These are phyloP conservation scores for Tetrapisispora taiwanensis DNA, from an alignment of 805 yeast species.

Conservation along the genomic window DNA sequence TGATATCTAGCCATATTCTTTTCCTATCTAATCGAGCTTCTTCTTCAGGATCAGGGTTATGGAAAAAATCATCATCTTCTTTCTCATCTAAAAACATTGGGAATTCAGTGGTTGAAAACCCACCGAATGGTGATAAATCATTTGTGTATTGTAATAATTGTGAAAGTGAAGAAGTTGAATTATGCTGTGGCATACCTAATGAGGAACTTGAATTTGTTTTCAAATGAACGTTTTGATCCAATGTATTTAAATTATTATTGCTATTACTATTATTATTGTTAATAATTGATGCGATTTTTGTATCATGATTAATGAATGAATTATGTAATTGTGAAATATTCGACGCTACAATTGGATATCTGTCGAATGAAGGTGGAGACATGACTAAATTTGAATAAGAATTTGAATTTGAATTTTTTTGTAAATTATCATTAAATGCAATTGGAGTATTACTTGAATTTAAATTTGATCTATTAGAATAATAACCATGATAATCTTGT, in stretches of 20 bases:
- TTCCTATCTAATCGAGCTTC: slow-evolving; percentile 79
- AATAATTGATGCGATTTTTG: not conserved
- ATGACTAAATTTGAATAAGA: slow-evolving; percentile 12
- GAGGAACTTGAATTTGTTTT: slow-evolving; percentile 4
- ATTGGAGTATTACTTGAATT: slow-evolving; percentile 4
- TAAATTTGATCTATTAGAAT: slow-evolving; percentile 15
- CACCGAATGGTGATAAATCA: slow-evolving; percentile 88
- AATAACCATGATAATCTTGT: slow-evolving; percentile 27
- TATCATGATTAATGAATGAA: slow-evolving; percentile 1
- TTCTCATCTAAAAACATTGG: slow-evolving; percentile 87
- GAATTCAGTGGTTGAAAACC: slow-evolving; percentile 87
- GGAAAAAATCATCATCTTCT: slow-evolving; percentile 90
- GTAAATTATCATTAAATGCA: not conserved
- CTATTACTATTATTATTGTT: not conserved
- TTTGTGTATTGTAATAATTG: slow-evolving; percentile 31
- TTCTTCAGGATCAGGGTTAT: slow-evolving; percentile 90
- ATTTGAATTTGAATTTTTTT: slow-evolving; percentile 1
- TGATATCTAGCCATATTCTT: slow-evolving; percentile 54
- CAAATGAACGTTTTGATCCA: not conserved
- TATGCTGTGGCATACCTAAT: not conserved
- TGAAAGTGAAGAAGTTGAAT: slow-evolving; percentile 6
- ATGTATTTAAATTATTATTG: no score
- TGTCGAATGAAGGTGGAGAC: slow-evolving; percentile 50
- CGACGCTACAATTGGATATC: slow-evolving; percentile 55
- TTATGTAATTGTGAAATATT: slow-evolving; percentile 20